These are phyloP conservation scores for Amesomyces nigricolor DNA, from an alignment of 2,329 filamentous ascomycete species.

Conservation along the genomic window DNA sequence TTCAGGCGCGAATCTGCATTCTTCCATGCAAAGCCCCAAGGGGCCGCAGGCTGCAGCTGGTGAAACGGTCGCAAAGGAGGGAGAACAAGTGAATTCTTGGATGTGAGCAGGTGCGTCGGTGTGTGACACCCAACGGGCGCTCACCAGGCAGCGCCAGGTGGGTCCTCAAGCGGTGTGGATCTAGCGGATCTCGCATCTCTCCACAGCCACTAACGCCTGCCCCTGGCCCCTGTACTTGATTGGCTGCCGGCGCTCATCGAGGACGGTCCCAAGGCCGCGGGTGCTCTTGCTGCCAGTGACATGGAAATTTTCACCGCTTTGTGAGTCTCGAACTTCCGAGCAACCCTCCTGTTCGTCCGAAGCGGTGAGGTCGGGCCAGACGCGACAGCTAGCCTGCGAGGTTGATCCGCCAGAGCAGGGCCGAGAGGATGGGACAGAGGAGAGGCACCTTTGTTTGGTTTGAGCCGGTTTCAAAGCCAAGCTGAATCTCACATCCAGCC, in stretches of 20 bases:
- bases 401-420: too few relatives aligned
- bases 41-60: background rate
- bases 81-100: too few relatives aligned
- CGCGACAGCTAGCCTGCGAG: background rate
- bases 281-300: constrained; percentile 1
- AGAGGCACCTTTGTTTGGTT: background rate
- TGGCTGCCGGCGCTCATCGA: constrained; percentile 13
- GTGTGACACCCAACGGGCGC: constrained; percentile 4
- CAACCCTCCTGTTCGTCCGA: constrained; percentile 1
- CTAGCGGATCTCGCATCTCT: constrained; percentile 14
- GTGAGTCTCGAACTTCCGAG: background rate
- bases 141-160: too few relatives aligned
- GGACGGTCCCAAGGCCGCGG: constrained; percentile 13
- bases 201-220: constrained; percentile 5
- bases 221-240: constrained; percentile 13
- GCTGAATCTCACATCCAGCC: constrained; percentile 3
- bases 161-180: constrained; percentile 13
- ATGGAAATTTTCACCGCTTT: constrained; percentile 16
- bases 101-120: background rate
- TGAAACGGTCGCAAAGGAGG: too few relatives aligned
- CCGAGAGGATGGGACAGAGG: background rate
- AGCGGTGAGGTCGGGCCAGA: constrained; percentile 12
- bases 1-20: constrained; percentile 16
- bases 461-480: background rate
- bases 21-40: background rate